phyloP scores from a whole-genome alignment of 352 stramenopile species.

The Phytopythium litorale region DNA sequence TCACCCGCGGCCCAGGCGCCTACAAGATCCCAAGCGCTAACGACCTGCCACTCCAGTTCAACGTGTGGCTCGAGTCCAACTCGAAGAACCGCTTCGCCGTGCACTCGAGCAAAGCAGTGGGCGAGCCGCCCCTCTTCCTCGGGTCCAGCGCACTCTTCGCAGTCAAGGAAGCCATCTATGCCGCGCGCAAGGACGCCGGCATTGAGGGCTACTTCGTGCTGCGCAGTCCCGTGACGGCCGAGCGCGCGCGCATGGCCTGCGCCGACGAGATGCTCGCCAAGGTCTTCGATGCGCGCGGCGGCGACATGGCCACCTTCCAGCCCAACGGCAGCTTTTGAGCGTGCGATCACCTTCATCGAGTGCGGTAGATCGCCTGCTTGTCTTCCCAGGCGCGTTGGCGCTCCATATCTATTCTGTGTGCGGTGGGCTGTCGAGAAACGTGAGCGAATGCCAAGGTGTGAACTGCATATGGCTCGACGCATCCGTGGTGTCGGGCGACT shows the following conservation, averaged over 20 bases:
- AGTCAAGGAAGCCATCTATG: slow-evolving; percentile 93
- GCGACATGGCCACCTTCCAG: slow-evolving; percentile 61
- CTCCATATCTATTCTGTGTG: background rate
- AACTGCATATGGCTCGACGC: no score
- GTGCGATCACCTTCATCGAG: background rate
- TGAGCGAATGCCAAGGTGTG: background rate
- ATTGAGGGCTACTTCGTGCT: slow-evolving; percentile 67
- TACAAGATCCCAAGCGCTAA: slow-evolving; percentile 98
- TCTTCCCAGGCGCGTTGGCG: background rate
- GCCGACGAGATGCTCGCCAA: slow-evolving; percentile 63
- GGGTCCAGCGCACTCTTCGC: slow-evolving; percentile 94
- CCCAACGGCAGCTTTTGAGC: slow-evolving; percentile 55
- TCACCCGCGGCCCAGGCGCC: slow-evolving; percentile 92
- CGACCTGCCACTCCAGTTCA: slow-evolving; percentile 93
- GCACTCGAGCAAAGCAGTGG: slow-evolving; percentile 95
- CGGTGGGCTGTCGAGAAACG: background rate
- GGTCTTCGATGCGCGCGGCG: slow-evolving; percentile 55
- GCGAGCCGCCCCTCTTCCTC: slow-evolving; percentile 95
- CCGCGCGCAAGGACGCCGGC: slow-evolving; percentile 67
- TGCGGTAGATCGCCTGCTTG: no score
- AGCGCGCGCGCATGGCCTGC: slow-evolving; percentile 84
- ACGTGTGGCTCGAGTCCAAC: slow-evolving; percentile 92
- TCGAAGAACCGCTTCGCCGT: slow-evolving; percentile 94
- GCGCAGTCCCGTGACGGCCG: slow-evolving; percentile 71
- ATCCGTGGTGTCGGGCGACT: no score